Evolutionary conservation across 768 basidiomycete species (phyloP).

Genomic region (Pleurotus citrinopileatus): DNA sequence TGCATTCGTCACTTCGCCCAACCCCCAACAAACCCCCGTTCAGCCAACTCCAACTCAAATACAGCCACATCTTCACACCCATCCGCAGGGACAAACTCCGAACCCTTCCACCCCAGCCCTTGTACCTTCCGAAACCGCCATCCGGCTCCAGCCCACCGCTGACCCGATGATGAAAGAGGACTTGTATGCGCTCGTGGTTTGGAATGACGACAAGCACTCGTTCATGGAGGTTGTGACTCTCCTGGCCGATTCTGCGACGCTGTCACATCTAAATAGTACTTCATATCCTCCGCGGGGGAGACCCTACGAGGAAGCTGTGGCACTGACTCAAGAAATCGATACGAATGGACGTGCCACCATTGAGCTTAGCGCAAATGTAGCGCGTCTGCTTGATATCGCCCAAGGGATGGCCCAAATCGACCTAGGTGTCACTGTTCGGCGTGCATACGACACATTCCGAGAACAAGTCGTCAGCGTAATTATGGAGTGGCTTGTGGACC

Average conservation of each 20-base stretch:
- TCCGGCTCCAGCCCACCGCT: constrained; percentile 70
- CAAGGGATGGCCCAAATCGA: constrained; percentile 84
- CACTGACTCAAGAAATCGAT: constrained; percentile 62
- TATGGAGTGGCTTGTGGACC: constrained; percentile 82
- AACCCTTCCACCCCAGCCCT: background rate
- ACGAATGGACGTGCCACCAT: constrained; percentile 81
- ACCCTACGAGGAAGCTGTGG: constrained; percentile 54
- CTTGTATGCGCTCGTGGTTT: constrained; percentile 78
- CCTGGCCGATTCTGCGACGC: constrained; percentile 51
- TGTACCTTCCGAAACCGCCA: constrained; percentile 64
- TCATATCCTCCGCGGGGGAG: constrained; percentile 19
- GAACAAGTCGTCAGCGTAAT: constrained; percentile 83
- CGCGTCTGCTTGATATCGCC: constrained; percentile 70
- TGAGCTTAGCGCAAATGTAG: constrained; percentile 59
- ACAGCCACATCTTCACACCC: background rate
- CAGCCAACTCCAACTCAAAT: background rate
- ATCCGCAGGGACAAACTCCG: background rate
- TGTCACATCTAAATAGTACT: constrained; percentile 1
- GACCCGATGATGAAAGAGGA: constrained; percentile 75
- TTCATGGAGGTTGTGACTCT: constrained; percentile 83
- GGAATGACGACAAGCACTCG: constrained; percentile 98
- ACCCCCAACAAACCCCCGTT: background rate
- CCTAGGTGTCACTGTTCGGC: constrained; percentile 84
- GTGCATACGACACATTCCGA: constrained; percentile 83
- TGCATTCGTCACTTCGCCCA: background rate